These are phyloP conservation scores for Micractinium sp. DNA, from an alignment of 139 green algal genomes.

Conservation along the genomic window DNA sequence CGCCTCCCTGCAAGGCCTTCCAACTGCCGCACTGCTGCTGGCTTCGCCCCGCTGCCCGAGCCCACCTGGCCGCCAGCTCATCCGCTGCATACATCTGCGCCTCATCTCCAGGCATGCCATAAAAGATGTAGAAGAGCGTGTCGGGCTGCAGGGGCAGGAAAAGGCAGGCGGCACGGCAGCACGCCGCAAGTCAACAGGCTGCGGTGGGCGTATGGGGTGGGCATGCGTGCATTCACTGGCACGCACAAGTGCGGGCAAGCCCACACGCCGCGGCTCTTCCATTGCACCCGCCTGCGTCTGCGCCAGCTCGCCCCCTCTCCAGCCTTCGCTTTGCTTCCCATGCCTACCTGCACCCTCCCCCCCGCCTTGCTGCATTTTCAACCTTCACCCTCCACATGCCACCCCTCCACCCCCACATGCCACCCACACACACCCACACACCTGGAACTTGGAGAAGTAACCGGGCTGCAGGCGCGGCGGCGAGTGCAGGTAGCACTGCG, in stretches of 20 bases:
- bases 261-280: too few relatives aligned
- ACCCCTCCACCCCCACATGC: background rate
- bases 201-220: too few relatives aligned
- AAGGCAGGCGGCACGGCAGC: background rate
- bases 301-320: too few relatives aligned
- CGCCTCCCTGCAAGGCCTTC: too few relatives aligned
- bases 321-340: background rate
- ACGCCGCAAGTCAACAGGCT: background rate
- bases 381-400: background rate
- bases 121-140: constrained; percentile 99
- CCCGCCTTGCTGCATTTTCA: background rate
- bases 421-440: background rate
- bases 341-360: background rate
- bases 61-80: constrained; percentile 72
- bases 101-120: constrained; percentile 85
- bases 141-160: constrained; percentile 65
- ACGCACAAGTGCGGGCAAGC: too few relatives aligned
- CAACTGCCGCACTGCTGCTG: too few relatives aligned
- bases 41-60: background rate
- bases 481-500: constrained; percentile 85
- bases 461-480: constrained; percentile 81
- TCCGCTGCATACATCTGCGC: constrained; percentile 94
- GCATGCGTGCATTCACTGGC: background rate
- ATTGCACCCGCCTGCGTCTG: too few relatives aligned
- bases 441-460: constrained; percentile 95